Conservation (phyloP, 1,139 yeast genomes). For the Geotrichum aggregatum region DNA sequence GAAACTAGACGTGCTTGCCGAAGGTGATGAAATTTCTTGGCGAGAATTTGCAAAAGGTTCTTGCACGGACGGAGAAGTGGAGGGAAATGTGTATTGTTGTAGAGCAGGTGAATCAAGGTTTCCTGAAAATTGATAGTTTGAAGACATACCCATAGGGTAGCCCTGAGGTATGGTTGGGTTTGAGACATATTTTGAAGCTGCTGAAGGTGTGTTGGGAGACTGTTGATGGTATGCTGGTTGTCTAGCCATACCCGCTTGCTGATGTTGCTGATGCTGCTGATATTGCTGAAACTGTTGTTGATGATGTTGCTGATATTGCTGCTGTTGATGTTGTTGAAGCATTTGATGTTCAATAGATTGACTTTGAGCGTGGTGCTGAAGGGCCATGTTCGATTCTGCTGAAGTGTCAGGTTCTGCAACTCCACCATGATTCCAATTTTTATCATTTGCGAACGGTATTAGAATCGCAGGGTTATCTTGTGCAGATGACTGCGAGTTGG, state of each 20-base stretch:
- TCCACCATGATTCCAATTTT: not conserved
- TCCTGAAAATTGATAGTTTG: not conserved
- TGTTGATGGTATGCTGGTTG: too few species aligned
- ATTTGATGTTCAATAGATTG: too few species aligned
- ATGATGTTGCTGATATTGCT: not conserved
- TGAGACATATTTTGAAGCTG: not conserved
- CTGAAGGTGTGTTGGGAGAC: too few species aligned
- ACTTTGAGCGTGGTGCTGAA: not conserved
- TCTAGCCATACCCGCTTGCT: too few species aligned
- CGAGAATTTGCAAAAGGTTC: not conserved
- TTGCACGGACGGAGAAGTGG: not conserved
- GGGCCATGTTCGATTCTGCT: not conserved
- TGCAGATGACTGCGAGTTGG: too few species aligned
- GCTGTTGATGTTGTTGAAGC: not conserved
- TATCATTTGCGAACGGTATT: not conserved
- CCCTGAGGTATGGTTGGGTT: not conserved
- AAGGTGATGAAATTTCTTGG: not conserved
- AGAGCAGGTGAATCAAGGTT: not conserved
- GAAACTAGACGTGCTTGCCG: not conserved
- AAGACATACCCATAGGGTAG: too few species aligned
- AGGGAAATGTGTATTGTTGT: not conserved
- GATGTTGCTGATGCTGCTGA: slow-evolving; percentile 4
- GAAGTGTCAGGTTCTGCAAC: not conserved
- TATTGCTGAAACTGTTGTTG: not conserved
- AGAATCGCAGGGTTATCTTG: not conserved